These are phyloP conservation scores for Suillus hirtellus DNA, from an alignment of 768 basidiomycete species.

Conservation along the genomic window DNA sequence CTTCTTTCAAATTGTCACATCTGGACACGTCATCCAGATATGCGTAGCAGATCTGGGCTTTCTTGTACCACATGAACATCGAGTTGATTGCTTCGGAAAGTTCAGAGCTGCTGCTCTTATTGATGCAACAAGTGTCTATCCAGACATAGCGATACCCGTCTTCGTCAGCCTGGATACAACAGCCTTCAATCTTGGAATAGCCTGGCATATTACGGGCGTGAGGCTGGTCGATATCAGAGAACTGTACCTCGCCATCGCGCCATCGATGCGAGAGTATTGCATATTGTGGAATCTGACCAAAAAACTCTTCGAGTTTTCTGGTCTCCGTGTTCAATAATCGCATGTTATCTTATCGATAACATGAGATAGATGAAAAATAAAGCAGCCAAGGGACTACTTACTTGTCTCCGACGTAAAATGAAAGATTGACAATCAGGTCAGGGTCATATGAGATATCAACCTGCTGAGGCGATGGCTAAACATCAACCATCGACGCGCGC, in stretches of 20 bases:
- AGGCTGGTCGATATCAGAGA: neutral
- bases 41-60: slow-evolving; percentile 27
- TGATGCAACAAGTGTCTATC: slow-evolving; percentile 37
- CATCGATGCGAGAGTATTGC: neutral
- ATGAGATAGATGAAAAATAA: slow-evolving; percentile 13
- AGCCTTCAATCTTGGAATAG: slow-evolving; percentile 21
- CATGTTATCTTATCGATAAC: slow-evolving; percentile 22
- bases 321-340: slow-evolving; percentile 16
- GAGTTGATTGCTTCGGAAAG: slow-evolving; percentile 32
- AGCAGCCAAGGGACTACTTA: neutral
- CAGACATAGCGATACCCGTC: slow-evolving; percentile 27
- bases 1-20: neutral
- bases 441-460: neutral
- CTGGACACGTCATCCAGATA: slow-evolving; percentile 27
- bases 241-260: neutral
- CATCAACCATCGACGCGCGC: neutral
- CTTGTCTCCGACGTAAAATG: neutral
- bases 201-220: neutral
- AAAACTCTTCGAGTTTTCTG: slow-evolving; percentile 8
- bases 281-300: slow-evolving; percentile 1
- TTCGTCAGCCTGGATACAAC: slow-evolving; percentile 20
- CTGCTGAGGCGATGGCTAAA: neutral
- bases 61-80: slow-evolving; percentile 36
- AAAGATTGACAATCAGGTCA: neutral
- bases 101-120: slow-evolving; percentile 29